Percentiles rank a stretch among this genome's conserved stretches.
Conservation (phyloP, 768 basidiomycete species). For the Gautieria morchelliformis region DNA sequence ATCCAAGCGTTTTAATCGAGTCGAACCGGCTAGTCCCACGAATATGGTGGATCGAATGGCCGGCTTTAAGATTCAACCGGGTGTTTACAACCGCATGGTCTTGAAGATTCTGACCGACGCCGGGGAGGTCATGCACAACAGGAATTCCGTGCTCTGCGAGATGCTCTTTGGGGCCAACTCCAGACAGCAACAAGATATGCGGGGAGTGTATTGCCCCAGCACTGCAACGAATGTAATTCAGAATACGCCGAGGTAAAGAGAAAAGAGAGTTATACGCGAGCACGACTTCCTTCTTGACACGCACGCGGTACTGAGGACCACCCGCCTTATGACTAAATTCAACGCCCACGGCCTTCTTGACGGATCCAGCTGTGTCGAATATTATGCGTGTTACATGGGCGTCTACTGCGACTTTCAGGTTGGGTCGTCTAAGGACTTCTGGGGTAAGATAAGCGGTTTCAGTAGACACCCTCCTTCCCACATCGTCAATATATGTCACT, state of each 20-base stretch:
- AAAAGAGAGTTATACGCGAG: conserved; percentile 35
- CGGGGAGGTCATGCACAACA: conserved; percentile 15
- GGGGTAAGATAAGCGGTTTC: conserved; percentile 60
- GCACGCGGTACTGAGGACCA: conserved; percentile 34
- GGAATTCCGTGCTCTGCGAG: conserved; percentile 12
- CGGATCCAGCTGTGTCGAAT: conserved; percentile 32
- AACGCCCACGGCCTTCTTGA: conserved; percentile 44
- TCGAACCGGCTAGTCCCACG: neutral
- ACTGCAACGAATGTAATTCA: conserved; percentile 20
- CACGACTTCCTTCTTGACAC: conserved; percentile 50
- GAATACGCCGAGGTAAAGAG: neutral
- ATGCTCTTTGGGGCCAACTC: conserved; percentile 14
- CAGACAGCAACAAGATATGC: conserved; percentile 57
- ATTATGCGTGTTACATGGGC: conserved; percentile 46
- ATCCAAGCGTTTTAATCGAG: neutral
- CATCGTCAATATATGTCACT: conserved; percentile 61
- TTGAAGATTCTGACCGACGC: conserved; percentile 17
- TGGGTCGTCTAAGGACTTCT: conserved; percentile 52
- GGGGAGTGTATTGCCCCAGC: conserved; percentile 58
- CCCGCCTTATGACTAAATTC: conserved; percentile 38
- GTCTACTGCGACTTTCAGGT: conserved; percentile 49
- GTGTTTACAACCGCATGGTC: conserved; percentile 11
- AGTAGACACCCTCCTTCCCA: conserved; percentile 46
- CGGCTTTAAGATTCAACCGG: neutral
- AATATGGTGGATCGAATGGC: conserved; percentile 1